phyloP scores from a whole-genome alignment of 73 alveolate species.

The Paramecium sonneborni region DNA sequence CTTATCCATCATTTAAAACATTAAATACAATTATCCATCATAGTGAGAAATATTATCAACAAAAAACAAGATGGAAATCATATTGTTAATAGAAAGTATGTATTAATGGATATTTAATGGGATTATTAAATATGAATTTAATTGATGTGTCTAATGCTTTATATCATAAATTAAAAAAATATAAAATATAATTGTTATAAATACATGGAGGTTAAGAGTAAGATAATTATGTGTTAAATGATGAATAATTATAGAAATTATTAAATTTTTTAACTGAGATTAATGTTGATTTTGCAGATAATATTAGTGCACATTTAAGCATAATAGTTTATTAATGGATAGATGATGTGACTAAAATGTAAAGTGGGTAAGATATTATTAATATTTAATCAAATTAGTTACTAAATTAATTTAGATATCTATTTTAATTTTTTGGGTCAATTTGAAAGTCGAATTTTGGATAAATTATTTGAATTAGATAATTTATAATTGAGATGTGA shows the following conservation, averaged over 20 bases:
- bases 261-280: neutral
- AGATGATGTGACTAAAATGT: slow-evolving; percentile 11
- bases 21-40: neutral
- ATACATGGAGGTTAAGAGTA: slow-evolving; percentile 16
- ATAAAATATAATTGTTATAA: neutral
- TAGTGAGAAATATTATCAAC: neutral
- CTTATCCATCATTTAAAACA: neutral
- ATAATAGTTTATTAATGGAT: slow-evolving; percentile 9
- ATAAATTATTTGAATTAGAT: neutral
- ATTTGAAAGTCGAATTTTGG: neutral
- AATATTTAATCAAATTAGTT: neutral
- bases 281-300: neutral
- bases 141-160: slow-evolving; percentile 43
- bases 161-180: slow-evolving; percentile 38
- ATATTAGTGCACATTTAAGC: neutral
- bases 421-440: slow-evolving; percentile 28
- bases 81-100: neutral
- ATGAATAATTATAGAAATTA: slow-evolving; percentile 19
- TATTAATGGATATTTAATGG: neutral
- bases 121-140: neutral
- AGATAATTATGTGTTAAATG: slow-evolving; percentile 21
- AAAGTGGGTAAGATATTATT: slow-evolving; percentile 39
- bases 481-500: slow-evolving; percentile 19
- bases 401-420: neutral
- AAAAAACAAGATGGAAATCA: slow-evolving; percentile 1